A percentile compares a stretch with the other conserved stretches of the same genome.
phyloP scores from a whole-genome alignment of 1,284 basidiomycete species.

The Trametes versicolor region DNA sequence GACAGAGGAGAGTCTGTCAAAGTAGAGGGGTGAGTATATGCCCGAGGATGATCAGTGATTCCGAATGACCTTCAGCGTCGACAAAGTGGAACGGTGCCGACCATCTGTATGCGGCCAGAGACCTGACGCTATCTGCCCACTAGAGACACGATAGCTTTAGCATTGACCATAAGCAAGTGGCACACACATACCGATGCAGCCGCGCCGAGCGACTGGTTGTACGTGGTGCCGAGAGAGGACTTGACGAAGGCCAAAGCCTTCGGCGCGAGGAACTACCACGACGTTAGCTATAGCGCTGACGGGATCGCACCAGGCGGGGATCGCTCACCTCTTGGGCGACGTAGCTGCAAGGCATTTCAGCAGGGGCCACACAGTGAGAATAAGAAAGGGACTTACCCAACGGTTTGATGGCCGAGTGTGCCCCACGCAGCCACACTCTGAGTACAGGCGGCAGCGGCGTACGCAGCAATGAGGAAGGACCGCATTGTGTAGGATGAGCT shows the following conservation, averaged over 20 bases:
- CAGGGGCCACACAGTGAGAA: background rate
- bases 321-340: constrained; percentile 25
- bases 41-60: no score
- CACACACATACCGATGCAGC: constrained; percentile 27
- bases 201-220: constrained; percentile 20
- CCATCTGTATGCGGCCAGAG: constrained; percentile 27
- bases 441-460: background rate
- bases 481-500: constrained; percentile 1
- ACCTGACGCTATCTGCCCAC: constrained; percentile 31
- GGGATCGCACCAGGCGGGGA: background rate
- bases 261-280: constrained; percentile 28
- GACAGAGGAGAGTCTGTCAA: constrained; percentile 23
- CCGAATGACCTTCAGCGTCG: constrained; percentile 25
- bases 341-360: constrained; percentile 13
- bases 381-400: constrained; percentile 22
- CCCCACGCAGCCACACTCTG: constrained; percentile 26
- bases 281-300: background rate
- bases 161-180: no score
- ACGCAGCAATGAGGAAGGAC: constrained; percentile 5
- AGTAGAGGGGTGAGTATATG: background rate
- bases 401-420: constrained; percentile 27
- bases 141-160: background rate
- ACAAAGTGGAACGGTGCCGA: constrained; percentile 28
- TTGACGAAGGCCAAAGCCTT: constrained; percentile 30
- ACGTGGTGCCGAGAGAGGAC: constrained; percentile 29